Evolutionary conservation across 2,329 filamentous ascomycete species (phyloP).

Genomic region (Aspergillus ochraceus): DNA sequence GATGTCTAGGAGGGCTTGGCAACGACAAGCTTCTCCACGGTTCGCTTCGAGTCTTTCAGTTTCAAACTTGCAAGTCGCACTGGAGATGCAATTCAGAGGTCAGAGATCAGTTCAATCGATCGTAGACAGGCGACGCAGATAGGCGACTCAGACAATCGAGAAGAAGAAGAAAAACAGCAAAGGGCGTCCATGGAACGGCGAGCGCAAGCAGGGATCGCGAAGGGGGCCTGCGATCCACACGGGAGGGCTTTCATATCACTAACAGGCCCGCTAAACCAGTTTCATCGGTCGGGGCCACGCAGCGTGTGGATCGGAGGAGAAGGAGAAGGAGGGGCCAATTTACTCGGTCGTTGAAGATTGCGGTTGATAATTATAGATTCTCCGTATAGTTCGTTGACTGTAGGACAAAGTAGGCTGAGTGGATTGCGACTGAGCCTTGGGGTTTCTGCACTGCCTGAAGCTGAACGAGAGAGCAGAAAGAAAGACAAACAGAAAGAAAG

Average conservation of each 20-base stretch:
- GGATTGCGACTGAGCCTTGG: too few relatives aligned
- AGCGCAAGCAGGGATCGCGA: conserved; percentile 21
- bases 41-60: background rate
- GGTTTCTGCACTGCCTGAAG: too few relatives aligned
- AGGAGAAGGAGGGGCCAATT: background rate
- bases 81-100: background rate
- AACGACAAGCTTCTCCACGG: background rate
- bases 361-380: background rate
- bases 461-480: too few relatives aligned
- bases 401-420: too few relatives aligned
- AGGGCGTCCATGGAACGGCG: background rate
- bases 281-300: conserved; percentile 24
- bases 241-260: conserved; percentile 11
- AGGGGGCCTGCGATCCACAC: conserved; percentile 17
- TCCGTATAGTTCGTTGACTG: background rate
- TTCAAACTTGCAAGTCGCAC: background rate
- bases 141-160: background rate
- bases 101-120: background rate
- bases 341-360: background rate
- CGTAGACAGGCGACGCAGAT: background rate
- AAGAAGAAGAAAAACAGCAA: background rate
- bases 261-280: conserved; percentile 12
- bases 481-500: too few relatives aligned
- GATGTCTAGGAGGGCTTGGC: background rate
- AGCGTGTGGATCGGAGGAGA: conserved; percentile 21